Base-by-base conservation (phyloP, 768 basidiomycete species). In the Infundibulicybe gibba region DNA sequence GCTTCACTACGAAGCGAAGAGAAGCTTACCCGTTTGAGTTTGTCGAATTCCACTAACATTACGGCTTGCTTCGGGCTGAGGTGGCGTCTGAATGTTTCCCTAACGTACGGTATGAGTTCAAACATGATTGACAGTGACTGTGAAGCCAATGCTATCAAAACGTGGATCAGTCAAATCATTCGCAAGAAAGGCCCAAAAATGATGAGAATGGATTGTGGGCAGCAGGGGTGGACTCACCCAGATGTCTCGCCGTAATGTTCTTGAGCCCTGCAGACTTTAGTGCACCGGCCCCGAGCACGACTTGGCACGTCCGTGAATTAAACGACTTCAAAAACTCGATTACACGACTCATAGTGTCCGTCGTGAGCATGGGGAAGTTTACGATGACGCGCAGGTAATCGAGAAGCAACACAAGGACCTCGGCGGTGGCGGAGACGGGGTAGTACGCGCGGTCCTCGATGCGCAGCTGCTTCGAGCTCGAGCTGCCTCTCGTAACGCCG, bases 261-360 rank as follows among this genome's bases (percentile, higher is more conserved):
- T 91, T 97, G 58, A 99, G 68, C 5, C 97, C 97, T 15, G 97
- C 97, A 14, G 91, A 94, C 37, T 94, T 77, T 94, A 98, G 97
- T n/a, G 97, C 97, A 12, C 97, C 97, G 8, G 97, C 97, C 3
- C 97, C 97, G 8, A 99, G 75, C 1, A 99, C 97, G 39, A 98
- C 94, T 63, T 98, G 97, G 66, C 97, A 99, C 2, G 93, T 95
- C 55, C 97, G 74, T 25, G 95, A 98, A 64, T 99, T 99, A 74
- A 95, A 98, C 20, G 94, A 87, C 68, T 97, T 98, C 49, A 99
- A 72, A 61, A 94, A 94, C 64, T 99, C 97, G 53, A 98, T 90
- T 19, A 94, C 77, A 32, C 91, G 81, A 51, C 83, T 81, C 90
- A 98, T 95, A n/a, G 87, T 83, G 59, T 99, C 95, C 49, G 90